Conservation (phyloP, 225 moss, liverwort and hornwort genomes). For the Anthoceros angustus region DNA sequence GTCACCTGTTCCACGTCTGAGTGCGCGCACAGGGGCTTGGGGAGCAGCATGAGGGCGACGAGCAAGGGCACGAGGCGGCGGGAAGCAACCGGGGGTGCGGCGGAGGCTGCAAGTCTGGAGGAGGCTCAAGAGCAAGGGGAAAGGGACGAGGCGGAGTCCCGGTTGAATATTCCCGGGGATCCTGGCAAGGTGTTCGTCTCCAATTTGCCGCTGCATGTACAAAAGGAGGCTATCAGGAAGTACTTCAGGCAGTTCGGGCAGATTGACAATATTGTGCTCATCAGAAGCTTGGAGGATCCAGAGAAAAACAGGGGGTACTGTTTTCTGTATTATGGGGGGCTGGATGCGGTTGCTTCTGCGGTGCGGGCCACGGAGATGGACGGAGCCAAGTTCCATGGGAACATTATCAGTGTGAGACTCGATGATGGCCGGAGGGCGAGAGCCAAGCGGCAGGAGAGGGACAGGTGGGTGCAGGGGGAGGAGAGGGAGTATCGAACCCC, state of each 20-base stretch:
- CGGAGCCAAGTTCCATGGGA: conserved; percentile 43
- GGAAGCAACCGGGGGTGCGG: too few relatives aligned
- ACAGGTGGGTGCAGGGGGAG: conserved; percentile 33
- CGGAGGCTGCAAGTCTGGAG: too few relatives aligned
- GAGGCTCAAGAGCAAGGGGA: too few relatives aligned
- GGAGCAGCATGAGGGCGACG: too few relatives aligned
- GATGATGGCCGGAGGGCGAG: conserved; percentile 71
- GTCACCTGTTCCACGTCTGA: too few relatives aligned
- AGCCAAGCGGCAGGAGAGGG: conserved; percentile 41
- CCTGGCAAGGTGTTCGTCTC: conserved; percentile 57
- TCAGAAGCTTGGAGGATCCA: conserved; percentile 43
- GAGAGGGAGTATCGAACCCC: conserved; percentile 37
- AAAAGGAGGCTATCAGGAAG: conserved; percentile 28
- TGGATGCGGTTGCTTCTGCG: conserved; percentile 40
- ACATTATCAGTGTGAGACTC: conserved; percentile 35
- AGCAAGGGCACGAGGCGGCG: too few relatives aligned
- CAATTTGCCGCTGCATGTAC: conserved; percentile 38
- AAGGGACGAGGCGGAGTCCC: too few relatives aligned
- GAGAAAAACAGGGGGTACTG: conserved; percentile 57
- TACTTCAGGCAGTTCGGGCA: conserved; percentile 49
- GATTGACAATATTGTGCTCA: conserved; percentile 52
- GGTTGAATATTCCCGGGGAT: conserved; percentile 14
- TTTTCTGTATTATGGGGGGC: conserved; percentile 52
- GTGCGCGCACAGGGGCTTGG: too few relatives aligned
- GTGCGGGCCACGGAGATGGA: conserved; percentile 41